Base-by-base conservation (phyloP, 2,329 filamentous ascomycete genomes). In the Myotisia sp. region DNA sequence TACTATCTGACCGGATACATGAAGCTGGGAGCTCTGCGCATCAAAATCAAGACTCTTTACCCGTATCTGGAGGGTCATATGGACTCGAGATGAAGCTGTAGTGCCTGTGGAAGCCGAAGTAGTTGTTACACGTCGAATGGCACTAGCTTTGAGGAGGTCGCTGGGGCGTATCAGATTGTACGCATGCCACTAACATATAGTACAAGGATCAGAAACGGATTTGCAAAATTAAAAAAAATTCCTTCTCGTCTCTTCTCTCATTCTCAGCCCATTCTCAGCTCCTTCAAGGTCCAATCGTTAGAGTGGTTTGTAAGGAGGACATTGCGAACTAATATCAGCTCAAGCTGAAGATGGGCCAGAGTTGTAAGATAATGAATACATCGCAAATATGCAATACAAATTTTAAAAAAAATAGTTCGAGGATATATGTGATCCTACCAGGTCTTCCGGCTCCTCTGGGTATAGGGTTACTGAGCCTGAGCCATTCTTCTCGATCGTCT, bases 361-460 rank as follows among this genome's bases (percentile, higher is more conserved):
- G n/a, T n/a, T n/a, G n/a, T n/a, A n/a, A n/a, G n/a, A n/a, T n/a
- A n/a, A n/a, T n/a, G n/a, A n/a, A n/a, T n/a, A n/a, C n/a, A n/a
- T n/a, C n/a, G n/a, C n/a, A n/a, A n/a, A n/a, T n/a, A 29, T 5
- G 26, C 13, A 28, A 29, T 12, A 19, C 8, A 29, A 31, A 36
- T 12, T 16, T 24, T 20, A 16, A 30, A 32, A 32, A 26, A 20
- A 16, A n/a, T 10, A 17, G 33, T 12, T 16, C 8, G 24, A 13
- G 13, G 18, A 5, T 35, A 7, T 23, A 29, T 21, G 30, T 17
- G 24, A 18, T 41, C 47, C 43, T 61, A 76, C 73, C 77, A 83
- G 82, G 47, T 83, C 78, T 58, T 82, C 78, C 33, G 76, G 74
- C 53, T 81, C 77, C 55, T 81, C 76, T 2, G 78, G 78, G 39